These are phyloP conservation scores for Corylus heterophylla DNA, from an alignment of 306 rosid genomes.

Conservation along the genomic window DNA sequence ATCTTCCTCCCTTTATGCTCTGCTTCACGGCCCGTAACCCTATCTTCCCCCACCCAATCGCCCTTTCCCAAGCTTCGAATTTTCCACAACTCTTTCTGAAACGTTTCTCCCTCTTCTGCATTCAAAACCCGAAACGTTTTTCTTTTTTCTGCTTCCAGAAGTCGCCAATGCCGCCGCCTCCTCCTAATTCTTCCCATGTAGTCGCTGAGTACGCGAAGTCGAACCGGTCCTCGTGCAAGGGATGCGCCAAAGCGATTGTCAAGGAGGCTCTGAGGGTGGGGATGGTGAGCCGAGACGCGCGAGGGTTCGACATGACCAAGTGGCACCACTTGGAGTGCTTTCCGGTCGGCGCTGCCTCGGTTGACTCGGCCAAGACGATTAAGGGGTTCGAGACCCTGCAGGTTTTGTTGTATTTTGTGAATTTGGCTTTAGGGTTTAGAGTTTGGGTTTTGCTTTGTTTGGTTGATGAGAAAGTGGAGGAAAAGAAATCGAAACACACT, in stretches of 20 bases:
- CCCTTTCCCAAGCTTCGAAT: background rate
- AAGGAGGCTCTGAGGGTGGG: conserved; percentile 53
- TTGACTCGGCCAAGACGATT: conserved; percentile 39
- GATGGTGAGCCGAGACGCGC: conserved; percentile 40
- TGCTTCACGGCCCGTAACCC: background rate
- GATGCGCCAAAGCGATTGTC: conserved; percentile 47
- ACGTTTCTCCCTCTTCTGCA: conserved; percentile 2
- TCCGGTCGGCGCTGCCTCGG: conserved; percentile 27
- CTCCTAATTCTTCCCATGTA: conserved; percentile 33
- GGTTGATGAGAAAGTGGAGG: background rate
- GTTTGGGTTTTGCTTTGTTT: background rate
- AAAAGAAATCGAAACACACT: background rate
- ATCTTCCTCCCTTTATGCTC: background rate
- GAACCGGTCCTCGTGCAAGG: conserved; percentile 60
- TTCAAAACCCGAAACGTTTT: conserved; percentile 18
- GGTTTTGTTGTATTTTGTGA: conserved; percentile 33
- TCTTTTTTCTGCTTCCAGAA: background rate
- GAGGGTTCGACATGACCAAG: conserved; percentile 39
- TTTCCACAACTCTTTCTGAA: background rate
- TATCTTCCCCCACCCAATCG: background rate
- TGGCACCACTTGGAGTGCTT: conserved; percentile 78
- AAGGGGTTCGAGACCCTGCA: conserved; percentile 56
- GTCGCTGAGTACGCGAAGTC: conserved; percentile 68
- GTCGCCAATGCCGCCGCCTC: conserved; percentile 35
- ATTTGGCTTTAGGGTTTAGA: background rate